phyloP scores from a whole-genome alignment of 2,329 filamentous ascomycete species.

The Aspergillus pseudoviridinutans region DNA sequence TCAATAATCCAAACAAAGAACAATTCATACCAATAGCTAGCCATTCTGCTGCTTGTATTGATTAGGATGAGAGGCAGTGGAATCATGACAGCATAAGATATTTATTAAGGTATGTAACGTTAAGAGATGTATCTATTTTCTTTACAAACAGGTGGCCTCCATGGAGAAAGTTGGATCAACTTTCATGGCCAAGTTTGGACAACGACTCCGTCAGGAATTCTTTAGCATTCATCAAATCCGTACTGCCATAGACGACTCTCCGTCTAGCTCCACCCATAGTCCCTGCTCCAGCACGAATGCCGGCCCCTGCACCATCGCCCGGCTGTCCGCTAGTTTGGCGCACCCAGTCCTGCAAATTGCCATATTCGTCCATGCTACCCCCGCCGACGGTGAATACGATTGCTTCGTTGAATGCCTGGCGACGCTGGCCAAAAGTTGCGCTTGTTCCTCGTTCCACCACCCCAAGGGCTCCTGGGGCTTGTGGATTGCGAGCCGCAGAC shows the following conservation, averaged over 20 bases:
- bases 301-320: conserved; percentile 44
- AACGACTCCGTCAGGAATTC: conserved; percentile 59
- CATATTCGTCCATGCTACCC: conserved; percentile 98
- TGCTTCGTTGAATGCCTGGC: conserved; percentile 84
- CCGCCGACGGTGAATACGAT: conserved; percentile 95
- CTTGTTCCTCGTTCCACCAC: conserved; percentile 60
- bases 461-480: conserved; percentile 42
- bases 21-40: too few species aligned
- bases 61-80: background rate
- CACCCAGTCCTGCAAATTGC: conserved; percentile 95
- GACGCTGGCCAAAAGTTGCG: conserved; percentile 83
- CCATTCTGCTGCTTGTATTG: too few species aligned
- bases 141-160: background rate
- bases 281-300: conserved; percentile 24
- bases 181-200: conserved; percentile 55
- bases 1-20: too few species aligned
- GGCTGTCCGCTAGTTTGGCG: conserved; percentile 61
- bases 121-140: background rate
- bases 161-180: conserved; percentile 21
- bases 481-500: conserved; percentile 48
- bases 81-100: background rate
- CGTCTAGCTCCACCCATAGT: conserved; percentile 56
- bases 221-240: conserved; percentile 63
- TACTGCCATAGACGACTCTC: conserved; percentile 91
- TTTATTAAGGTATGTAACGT: background rate